These are phyloP conservation scores for Blastobotrys parvus DNA, from an alignment of 805 yeast genomes.

Conservation along the genomic window DNA sequence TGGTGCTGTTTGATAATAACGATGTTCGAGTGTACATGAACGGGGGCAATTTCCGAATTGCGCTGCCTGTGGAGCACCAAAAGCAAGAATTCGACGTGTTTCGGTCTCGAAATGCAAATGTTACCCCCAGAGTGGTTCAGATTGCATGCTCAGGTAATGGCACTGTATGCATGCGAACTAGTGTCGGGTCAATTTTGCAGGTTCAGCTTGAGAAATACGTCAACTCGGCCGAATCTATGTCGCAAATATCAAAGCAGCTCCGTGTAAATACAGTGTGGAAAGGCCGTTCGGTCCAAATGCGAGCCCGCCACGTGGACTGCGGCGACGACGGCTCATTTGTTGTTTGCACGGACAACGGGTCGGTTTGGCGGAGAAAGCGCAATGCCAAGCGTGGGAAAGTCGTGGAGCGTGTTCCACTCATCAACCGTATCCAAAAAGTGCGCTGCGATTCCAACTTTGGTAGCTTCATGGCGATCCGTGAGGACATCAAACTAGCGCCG, in stretches of 20 bases:
- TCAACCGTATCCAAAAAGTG: constrained; percentile 57
- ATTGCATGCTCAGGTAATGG: constrained; percentile 18
- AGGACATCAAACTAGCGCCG: constrained; percentile 53
- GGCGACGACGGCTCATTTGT: constrained; percentile 62
- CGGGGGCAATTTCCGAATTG: constrained; percentile 46
- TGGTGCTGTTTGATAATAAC: constrained; percentile 48
- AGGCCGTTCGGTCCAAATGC: constrained; percentile 38
- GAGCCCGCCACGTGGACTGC: constrained; percentile 59
- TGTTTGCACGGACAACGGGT: constrained; percentile 61
- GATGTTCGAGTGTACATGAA: constrained; percentile 57
- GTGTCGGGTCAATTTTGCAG: constrained; percentile 18
- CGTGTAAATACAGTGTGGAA: constrained; percentile 20
- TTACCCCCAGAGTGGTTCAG: constrained; percentile 13
- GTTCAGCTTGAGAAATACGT: constrained; percentile 18
- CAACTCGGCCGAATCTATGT: constrained; percentile 9
- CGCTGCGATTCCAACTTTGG: constrained; percentile 56
- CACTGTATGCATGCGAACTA: constrained; percentile 18
- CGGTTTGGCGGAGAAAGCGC: constrained; percentile 38
- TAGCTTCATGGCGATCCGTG: constrained; percentile 59
- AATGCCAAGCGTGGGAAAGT: constrained; percentile 35
- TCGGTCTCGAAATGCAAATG: constrained; percentile 7
- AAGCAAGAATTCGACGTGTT: constrained; percentile 15
- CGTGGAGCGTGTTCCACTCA: constrained; percentile 42
- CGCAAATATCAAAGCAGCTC: constrained; percentile 12
- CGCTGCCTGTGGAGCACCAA: constrained; percentile 25